Evolutionary conservation across 306 rosid genomes (phyloP).

Genomic region (Glycine soja): DNA sequence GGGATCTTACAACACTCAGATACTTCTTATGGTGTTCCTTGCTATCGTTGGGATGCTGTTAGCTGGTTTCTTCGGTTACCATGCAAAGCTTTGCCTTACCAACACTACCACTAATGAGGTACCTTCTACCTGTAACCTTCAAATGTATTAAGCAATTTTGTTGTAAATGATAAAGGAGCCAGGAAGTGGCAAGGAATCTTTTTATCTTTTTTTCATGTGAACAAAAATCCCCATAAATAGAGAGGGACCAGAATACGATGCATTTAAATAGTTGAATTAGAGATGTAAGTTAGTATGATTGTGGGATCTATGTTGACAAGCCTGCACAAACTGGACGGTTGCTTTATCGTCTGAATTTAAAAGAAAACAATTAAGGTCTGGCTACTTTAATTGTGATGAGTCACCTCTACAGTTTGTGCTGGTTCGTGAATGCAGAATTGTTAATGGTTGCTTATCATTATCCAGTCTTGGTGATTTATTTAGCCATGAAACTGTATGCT

Average conservation of each 20-base stretch:
- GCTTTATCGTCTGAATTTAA: slow-evolving; percentile 7
- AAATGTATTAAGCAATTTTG: neutral
- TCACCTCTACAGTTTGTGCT: neutral
- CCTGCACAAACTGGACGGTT: slow-evolving; percentile 23
- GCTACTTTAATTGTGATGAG: slow-evolving; percentile 10
- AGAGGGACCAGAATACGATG: neutral
- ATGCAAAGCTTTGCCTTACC: slow-evolving; percentile 85
- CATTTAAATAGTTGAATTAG: slow-evolving; percentile 12
- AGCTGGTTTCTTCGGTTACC: slow-evolving; percentile 89
- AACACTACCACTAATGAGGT: slow-evolving; percentile 99
- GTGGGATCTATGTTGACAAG: slow-evolving; percentile 21
- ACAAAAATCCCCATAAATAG: neutral
- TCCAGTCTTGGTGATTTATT: neutral
- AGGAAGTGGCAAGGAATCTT: neutral
- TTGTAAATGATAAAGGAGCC: slow-evolving; percentile 14
- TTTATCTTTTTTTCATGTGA: neutral
- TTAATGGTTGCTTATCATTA: neutral
- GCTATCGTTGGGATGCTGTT: slow-evolving; percentile 74
- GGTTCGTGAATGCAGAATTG: slow-evolving; percentile 35
- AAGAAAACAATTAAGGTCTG: neutral
- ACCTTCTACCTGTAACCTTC: slow-evolving; percentile 30
- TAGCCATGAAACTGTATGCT: slow-evolving; percentile 17
- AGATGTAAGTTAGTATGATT: neutral
- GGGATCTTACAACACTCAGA: slow-evolving; percentile 86
- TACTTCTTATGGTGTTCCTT: slow-evolving; percentile 82